Percentiles rank a stretch among this genome's conserved stretches.
Evolutionary conservation across 2,329 filamentous ascomycete genomes (phyloP).

Genomic region (Botrytis fabae): DNA sequence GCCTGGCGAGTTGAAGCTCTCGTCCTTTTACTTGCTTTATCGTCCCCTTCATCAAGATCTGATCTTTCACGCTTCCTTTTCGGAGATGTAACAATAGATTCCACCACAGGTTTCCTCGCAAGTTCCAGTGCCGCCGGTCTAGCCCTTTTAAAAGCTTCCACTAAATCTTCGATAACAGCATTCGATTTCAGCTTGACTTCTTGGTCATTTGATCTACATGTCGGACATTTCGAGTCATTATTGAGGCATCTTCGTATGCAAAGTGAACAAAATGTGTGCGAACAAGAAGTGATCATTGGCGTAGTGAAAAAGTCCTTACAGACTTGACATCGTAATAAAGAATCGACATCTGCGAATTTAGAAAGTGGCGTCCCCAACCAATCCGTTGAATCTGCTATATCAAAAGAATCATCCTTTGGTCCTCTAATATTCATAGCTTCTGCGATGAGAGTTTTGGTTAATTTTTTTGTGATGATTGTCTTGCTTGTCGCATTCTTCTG

Average conservation of each 20-base stretch:
- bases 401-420: slow-evolving; percentile 34
- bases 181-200: slow-evolving; percentile 84
- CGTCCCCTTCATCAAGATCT: slow-evolving; percentile 38
- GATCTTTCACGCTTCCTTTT: slow-evolving; percentile 54
- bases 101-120: slow-evolving; percentile 52
- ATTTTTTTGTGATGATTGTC: neutral
- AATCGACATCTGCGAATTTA: slow-evolving; percentile 70
- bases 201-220: slow-evolving; percentile 77
- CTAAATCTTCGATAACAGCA: slow-evolving; percentile 79
- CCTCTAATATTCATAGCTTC: slow-evolving; percentile 24
- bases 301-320: slow-evolving; percentile 98
- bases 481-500: slow-evolving; percentile 25
- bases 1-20: slow-evolving; percentile 54
- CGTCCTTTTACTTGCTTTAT: slow-evolving; percentile 49
- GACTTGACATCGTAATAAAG: slow-evolving; percentile 87
- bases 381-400: slow-evolving; percentile 77
- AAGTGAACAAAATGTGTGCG: slow-evolving; percentile 93
- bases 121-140: slow-evolving; percentile 63
- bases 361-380: slow-evolving; percentile 73
- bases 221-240: slow-evolving; percentile 81
- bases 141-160: slow-evolving; percentile 71
- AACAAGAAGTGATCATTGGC: slow-evolving; percentile 92
- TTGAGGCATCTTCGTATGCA: slow-evolving; percentile 88
- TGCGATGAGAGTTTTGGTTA: neutral
- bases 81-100: slow-evolving; percentile 35